Evolutionary conservation across 169 alveolate genomes (phyloP), one percentile per base, ranked within the genome.

Genomic region (Cryptosporidium andersoni): DNA sequence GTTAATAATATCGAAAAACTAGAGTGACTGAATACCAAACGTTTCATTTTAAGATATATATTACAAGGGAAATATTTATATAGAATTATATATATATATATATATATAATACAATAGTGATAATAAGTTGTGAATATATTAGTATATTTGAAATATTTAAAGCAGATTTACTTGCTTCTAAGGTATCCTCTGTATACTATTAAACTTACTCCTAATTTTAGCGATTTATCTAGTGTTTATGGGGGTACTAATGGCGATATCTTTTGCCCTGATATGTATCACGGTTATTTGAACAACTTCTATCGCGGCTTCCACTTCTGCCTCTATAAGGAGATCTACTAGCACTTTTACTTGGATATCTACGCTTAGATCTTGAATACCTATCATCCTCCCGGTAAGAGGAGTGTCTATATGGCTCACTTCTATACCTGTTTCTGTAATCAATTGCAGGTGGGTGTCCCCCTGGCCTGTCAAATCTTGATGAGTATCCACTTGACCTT

Each of bases 281-380:
- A 66, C 81, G 81, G 40, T 65, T 43, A 42, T 43, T 66, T 45
- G 81, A 66, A 53, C 55, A 65, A 43, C 65, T 66, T 37, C 39
- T 52, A 25, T 52, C 81, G n/a, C 81, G 51, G 43, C 81, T 55
- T 37, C 37, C 42, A 42, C 81, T 66, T 66, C 81, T 65, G 36
- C 80, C 80, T 66, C 81, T 66, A 52, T 51, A 37, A 14, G 81
- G 81, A 37, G 81, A 66, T 60, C 81, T 66, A 66, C 81, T 66
- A 25, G 42, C 65, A 34, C 81, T 66, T 53, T 65, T 49, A 60
- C 81, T 66, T 12, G 64, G 16, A 53, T 66, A 66, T 25, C 65
- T 64, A 52, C 81, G 51, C 53, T 66, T 66, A 37, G 43, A 51
- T 60, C 81, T 66, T 48, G 36, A 66, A 7, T 43, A 52, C 36